Conservation (phyloP, 1,139 yeast species). For the Yamadazyma mexicana region DNA sequence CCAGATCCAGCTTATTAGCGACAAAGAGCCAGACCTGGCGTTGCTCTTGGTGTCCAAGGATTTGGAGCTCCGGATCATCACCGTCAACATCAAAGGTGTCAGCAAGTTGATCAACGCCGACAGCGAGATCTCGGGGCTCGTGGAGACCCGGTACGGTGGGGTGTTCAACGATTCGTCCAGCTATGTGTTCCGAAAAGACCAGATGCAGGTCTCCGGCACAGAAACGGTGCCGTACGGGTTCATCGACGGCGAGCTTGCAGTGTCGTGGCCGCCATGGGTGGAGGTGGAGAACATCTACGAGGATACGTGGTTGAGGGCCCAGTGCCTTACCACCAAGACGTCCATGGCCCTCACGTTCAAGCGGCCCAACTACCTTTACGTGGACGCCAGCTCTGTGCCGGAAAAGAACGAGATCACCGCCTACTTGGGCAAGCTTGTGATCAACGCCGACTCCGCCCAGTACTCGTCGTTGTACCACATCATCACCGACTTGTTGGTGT, state of each 20-base stretch:
- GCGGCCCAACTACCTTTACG: conserved; percentile 64
- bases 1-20: conserved; percentile 42
- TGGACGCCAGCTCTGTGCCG: conserved; percentile 15
- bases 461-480: conserved; percentile 68
- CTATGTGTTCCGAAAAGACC: conserved; percentile 58
- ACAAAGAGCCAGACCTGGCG: conserved; percentile 33
- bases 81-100: conserved; percentile 51
- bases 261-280: conserved; percentile 83
- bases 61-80: conserved; percentile 65
- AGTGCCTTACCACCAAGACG: conserved; percentile 62
- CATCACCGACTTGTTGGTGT: conserved; percentile 63
- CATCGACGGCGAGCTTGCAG: conserved; percentile 20
- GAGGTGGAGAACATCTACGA: conserved; percentile 75
- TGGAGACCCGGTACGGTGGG: conserved; percentile 75
- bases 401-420: conserved; percentile 40
- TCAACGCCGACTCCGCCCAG: conserved; percentile 73
- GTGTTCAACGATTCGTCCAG: conserved; percentile 68
- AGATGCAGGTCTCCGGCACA: conserved; percentile 18
- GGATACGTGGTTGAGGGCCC: conserved; percentile 51
- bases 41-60: conserved; percentile 65
- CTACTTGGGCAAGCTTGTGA: conserved; percentile 68
- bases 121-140: conserved; percentile 41
- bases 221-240: conserved; percentile 27
- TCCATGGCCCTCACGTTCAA: conserved; percentile 63
- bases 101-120: conserved; percentile 43